Base-by-base conservation (phyloP, 2,329 filamentous ascomycete genomes). In the Fusarium sp. region DNA sequence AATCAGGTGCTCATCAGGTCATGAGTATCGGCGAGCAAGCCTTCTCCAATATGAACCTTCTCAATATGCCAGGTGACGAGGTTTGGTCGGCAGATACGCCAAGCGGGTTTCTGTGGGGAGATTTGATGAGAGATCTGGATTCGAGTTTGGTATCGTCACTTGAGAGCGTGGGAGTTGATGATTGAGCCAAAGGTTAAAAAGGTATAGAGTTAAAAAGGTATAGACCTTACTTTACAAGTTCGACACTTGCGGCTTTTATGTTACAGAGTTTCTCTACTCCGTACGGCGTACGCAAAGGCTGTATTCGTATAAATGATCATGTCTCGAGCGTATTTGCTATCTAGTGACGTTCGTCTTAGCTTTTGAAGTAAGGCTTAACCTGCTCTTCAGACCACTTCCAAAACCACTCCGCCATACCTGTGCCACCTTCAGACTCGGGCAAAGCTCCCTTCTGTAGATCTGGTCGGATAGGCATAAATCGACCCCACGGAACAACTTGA, bases 321-420 rank as follows among this genome's bases (percentile, higher is more conserved):
- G 17, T 24, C 19, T 19, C 15, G 14, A 30, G 19, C 14, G 11
- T 15, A 3, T 17, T 24, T 19, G 5, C 21, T 17, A 15, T 11
- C n/a, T 36, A 15, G 17, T 17, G 20, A 20, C 4, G 20, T 38
- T 7, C 7, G 12, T 14, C 15, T 43, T 26, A 57, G 11, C 12
- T 39, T 28, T 57, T 24, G 4, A 67, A 38, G 39, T 73, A 74
- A 6, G 66, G 53, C 65, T 70, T 71, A 9, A 81, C 67, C 52
- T 82, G 79, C 17, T 76, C 74, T 55, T 81, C 76, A 1, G 74
- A 77, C 81, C 81, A 83, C 6, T 77, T 69, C 80, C 79, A 83
- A 46, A 82, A 82, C 45, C 75, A 73, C 49, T 75, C 68, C 1
- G 73, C 77, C 19, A 70, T 71, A 3, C 79, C 80, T 6, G 71